Percentiles rank a stretch among this genome's conserved stretches.
Evolutionary conservation across 1,139 yeast species (phyloP).

Genomic region (Pichia sp.): DNA sequence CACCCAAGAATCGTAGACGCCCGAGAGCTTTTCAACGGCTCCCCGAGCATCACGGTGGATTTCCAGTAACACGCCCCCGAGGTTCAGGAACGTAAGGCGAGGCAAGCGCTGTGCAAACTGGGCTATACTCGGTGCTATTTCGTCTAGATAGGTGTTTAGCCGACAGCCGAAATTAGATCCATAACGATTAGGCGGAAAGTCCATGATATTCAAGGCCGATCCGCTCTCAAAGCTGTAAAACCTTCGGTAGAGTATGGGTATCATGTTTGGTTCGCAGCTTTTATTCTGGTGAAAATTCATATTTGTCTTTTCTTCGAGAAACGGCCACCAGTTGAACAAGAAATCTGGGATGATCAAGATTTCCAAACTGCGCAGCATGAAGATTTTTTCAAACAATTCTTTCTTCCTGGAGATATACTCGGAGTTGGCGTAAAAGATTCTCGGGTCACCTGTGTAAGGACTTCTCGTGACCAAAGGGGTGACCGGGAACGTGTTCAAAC

Average conservation of each 20-base stretch:
- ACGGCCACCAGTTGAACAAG: constrained; percentile 31
- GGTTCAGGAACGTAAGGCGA: constrained; percentile 19
- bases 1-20: constrained; percentile 14
- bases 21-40: not conserved
- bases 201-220: constrained; percentile 21
- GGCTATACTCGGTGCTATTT: constrained; percentile 19
- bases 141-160: constrained; percentile 13
- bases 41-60: constrained; percentile 10
- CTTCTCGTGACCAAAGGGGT: not conserved
- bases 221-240: constrained; percentile 21
- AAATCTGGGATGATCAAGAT: constrained; percentile 29
- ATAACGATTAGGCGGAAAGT: constrained; percentile 16
- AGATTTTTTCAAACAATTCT: constrained; percentile 18
- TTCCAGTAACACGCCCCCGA: constrained; percentile 23
- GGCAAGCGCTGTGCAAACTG: constrained; percentile 16
- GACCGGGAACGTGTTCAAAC: constrained; percentile 23
- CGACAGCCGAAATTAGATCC: not conserved
- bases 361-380: constrained; percentile 16
- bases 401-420: constrained; percentile 18
- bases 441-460: constrained; percentile 7
- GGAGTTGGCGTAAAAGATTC: constrained; percentile 22
- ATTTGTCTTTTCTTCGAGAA: constrained; percentile 10
- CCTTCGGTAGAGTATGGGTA: constrained; percentile 23
- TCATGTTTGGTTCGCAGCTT: not conserved
- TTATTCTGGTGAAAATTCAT: not conserved